Evolutionary conservation across 495 filamentous ascomycete genomes (phyloP).

Genomic region (Filosporella fistucella): DNA sequence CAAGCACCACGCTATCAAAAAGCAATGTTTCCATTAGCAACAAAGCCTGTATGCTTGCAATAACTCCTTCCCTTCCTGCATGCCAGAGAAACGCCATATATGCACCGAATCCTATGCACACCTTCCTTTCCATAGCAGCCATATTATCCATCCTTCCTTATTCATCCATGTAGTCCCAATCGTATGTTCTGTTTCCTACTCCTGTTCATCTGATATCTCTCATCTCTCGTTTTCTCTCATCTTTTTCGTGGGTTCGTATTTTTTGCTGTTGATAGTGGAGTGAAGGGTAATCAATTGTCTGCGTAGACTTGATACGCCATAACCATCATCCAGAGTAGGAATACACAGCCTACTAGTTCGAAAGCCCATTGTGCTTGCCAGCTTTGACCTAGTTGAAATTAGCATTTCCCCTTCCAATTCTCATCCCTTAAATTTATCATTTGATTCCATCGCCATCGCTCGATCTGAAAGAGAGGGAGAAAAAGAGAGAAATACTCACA

Average conservation of each 20-base stretch:
- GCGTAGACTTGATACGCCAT: slow-evolving; percentile 86
- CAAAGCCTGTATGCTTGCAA: neutral
- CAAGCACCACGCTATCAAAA: no score
- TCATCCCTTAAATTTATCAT: neutral
- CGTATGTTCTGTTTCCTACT: no score
- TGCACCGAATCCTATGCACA: neutral
- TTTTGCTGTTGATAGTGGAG: neutral
- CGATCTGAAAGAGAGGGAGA: slow-evolving; percentile 9
- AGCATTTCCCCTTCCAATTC: neutral
- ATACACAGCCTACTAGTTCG: slow-evolving; percentile 73
- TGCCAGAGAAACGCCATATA: slow-evolving; percentile 1
- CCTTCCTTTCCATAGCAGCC: no score
- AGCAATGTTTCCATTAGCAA: no score
- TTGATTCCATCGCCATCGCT: neutral
- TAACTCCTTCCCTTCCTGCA: neutral
- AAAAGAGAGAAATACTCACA: no score
- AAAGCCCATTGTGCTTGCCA: slow-evolving; percentile 65
- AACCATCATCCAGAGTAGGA: slow-evolving; percentile 92
- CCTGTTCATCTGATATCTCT: neutral
- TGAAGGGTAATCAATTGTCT: slow-evolving; percentile 31
- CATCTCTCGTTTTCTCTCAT: neutral
- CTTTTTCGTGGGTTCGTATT: neutral
- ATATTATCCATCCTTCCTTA: neutral
- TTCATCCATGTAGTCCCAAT: no score
- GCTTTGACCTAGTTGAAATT: slow-evolving; percentile 35